Base-by-base conservation (phyloP, 768 basidiomycete genomes). In the Cystofilobasidium macerans region DNA sequence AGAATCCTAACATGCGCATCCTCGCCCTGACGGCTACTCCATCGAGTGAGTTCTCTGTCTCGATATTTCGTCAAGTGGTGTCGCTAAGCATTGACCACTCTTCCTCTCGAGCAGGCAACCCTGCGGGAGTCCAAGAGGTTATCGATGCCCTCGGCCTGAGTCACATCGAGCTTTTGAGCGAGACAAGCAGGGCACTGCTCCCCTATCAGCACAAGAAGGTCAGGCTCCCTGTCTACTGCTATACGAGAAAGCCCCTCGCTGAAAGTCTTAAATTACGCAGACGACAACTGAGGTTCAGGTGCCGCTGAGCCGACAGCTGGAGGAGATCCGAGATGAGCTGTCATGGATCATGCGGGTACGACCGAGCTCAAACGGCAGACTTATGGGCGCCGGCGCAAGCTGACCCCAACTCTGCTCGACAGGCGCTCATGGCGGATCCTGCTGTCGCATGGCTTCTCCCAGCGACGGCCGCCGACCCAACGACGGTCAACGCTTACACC, bases 11-110 rank as follows among this genome's bases (percentile, higher is more conserved):
- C 75, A 93, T 94, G 73, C 85, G 95, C 20, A 79, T 98, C 12
- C 79, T 99, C 26, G 95, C 95, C 1, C 81, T 99, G 26, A 98
- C 91, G 7, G 95, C 95, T 2, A 99, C 95, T 8, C 95, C 95
- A 3, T 62, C 67, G 16, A 30, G 51, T 54, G 30, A 2, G 51
- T n/a, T n/a, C n/a, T n/a, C n/a, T 22, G 13, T 22, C 24, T 22
- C n/a, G 24, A 24, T 22, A 11, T 48, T 22, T 6, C n/a, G n/a
- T n/a, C n/a, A n/a, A n/a, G n/a, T n/a, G n/a, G n/a, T n/a, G n/a
- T n/a, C n/a, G n/a, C n/a, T n/a, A n/a, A n/a, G n/a, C n/a, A n/a
- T n/a, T n/a, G n/a, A n/a, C n/a, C n/a, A n/a, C n/a, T n/a, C n/a
- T n/a, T n/a, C n/a, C n/a, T n/a, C n/a, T n/a, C n/a, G 38, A 9